Evolutionary conservation across 768 basidiomycete species (phyloP).

Genomic region (Auriscalpium microsporum): DNA sequence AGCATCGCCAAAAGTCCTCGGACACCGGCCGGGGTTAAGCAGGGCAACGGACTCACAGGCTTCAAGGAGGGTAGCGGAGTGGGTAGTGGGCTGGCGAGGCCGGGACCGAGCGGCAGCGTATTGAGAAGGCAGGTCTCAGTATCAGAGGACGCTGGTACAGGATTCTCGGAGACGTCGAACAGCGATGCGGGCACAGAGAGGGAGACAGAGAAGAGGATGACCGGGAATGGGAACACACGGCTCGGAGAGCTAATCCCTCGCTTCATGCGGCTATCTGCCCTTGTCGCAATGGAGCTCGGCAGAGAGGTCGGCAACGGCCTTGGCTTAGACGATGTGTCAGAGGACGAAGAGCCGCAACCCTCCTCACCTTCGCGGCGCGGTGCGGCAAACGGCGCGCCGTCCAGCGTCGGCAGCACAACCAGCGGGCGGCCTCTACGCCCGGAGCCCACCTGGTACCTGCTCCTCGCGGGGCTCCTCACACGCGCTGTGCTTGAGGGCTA

Average conservation of each 20-base stretch:
- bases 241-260: constrained; percentile 57
- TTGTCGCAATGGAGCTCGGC: constrained; percentile 71
- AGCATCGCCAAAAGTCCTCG: constrained; percentile 3
- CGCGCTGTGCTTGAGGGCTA: constrained; percentile 85
- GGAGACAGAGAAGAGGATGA: constrained; percentile 12
- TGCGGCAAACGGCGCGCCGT: background rate
- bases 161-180: background rate
- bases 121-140: constrained; percentile 37
- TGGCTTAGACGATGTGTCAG: constrained; percentile 31
- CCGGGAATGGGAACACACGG: constrained; percentile 44
- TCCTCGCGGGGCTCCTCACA: constrained; percentile 68
- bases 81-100: constrained; percentile 57
- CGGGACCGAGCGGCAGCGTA: constrained; percentile 47
- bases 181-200: background rate
- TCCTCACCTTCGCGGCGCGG: constrained; percentile 6
- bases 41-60: constrained; percentile 51
- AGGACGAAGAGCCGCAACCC: constrained; percentile 4
- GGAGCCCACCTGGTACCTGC: constrained; percentile 73
- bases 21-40: constrained; percentile 8
- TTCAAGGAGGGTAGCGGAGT: constrained; percentile 73
- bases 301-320: constrained; percentile 48
- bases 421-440: constrained; percentile 44
- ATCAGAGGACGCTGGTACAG: constrained; percentile 8
- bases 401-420: background rate
- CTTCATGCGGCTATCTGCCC: constrained; percentile 70